Conservation (phyloP, 306 rosid species). For the Carpinus fangiana region DNA sequence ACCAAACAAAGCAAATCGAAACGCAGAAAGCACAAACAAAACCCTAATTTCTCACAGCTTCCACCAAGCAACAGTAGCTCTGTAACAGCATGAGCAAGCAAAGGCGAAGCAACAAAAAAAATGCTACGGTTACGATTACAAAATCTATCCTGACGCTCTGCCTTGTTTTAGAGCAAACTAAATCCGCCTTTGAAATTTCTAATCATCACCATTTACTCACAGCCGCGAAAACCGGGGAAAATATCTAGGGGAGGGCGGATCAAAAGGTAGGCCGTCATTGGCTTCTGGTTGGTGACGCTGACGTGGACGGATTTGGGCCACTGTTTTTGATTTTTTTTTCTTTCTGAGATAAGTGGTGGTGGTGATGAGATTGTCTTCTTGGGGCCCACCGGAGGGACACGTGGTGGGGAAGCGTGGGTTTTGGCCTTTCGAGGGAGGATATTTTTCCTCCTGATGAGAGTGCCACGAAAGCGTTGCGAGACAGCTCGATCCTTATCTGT, state of each 20-base stretch:
- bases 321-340: slow-evolving; percentile 22
- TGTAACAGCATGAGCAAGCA: not conserved
- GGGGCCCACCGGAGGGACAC: slow-evolving; percentile 30
- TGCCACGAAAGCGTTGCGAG: slow-evolving; percentile 14
- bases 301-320: slow-evolving; percentile 46
- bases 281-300: not conserved
- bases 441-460: slow-evolving; percentile 15
- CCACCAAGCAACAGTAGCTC: not conserved
- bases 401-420: not conserved
- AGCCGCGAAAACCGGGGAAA: slow-evolving; percentile 37
- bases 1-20: slow-evolving; percentile 15
- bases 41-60: slow-evolving; percentile 24
- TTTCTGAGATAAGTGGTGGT: slow-evolving; percentile 3
- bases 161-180: slow-evolving; percentile 33
- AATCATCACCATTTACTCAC: slow-evolving; percentile 22
- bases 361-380: not conserved
- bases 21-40: slow-evolving; percentile 5
- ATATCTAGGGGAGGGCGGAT: slow-evolving; percentile 41
- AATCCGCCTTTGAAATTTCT: slow-evolving; percentile 12
- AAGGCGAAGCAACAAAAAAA: not conserved
- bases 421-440: slow-evolving; percentile 21
- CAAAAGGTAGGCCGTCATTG: slow-evolving; percentile 44
- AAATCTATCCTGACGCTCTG: slow-evolving; percentile 23
- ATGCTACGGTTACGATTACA: not conserved
- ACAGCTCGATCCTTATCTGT: slow-evolving; percentile 12